Percentiles rank a stretch among this genome's conserved stretches.
Conservation (phyloP, 805 yeast genomes). For the Teunomyces gatunensis region DNA sequence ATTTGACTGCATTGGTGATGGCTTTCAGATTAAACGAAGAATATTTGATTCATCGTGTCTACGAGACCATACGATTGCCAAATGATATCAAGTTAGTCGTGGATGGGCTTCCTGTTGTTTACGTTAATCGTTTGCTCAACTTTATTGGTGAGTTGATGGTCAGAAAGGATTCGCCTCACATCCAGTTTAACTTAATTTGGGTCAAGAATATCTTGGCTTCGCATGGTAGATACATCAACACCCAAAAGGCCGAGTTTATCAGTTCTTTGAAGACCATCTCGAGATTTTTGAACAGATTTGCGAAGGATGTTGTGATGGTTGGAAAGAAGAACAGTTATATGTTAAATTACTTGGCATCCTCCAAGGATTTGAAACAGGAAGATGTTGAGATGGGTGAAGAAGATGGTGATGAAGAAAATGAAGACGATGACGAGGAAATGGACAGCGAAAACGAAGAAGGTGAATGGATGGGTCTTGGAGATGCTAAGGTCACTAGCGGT, state of each 20-base stretch:
- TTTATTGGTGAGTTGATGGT: slow-evolving; percentile 64
- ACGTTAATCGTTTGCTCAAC: slow-evolving; percentile 61
- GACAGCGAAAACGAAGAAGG: slow-evolving; percentile 28
- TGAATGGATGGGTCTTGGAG: slow-evolving; percentile 34
- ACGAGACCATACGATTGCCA: slow-evolving; percentile 64
- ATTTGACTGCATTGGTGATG: slow-evolving; percentile 82
- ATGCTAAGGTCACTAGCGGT: slow-evolving; percentile 8
- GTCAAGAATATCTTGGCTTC: slow-evolving; percentile 60
- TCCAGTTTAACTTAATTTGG: slow-evolving; percentile 86
- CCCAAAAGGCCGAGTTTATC: slow-evolving; percentile 59
- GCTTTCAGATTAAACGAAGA: slow-evolving; percentile 87
- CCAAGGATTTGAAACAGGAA: slow-evolving; percentile 5
- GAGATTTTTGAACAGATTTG: slow-evolving; percentile 69
- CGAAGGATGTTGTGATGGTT: slow-evolving; percentile 64
- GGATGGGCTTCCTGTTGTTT: slow-evolving; percentile 71
- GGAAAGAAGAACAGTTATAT: slow-evolving; percentile 54
- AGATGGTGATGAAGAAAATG: slow-evolving; percentile 14
- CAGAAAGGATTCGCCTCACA: slow-evolving; percentile 62
- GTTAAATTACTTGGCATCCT: slow-evolving; percentile 46
- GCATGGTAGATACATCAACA: slow-evolving; percentile 75
- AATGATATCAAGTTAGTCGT: slow-evolving; percentile 66
- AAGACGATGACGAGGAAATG: slow-evolving; percentile 8
- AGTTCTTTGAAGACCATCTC: slow-evolving; percentile 68
- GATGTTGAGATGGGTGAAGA: slow-evolving; percentile 3
- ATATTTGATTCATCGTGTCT: slow-evolving; percentile 67